These are phyloP conservation scores for Yamadazyma tumulicola DNA, from an alignment of 805 yeast species.

Conservation along the genomic window DNA sequence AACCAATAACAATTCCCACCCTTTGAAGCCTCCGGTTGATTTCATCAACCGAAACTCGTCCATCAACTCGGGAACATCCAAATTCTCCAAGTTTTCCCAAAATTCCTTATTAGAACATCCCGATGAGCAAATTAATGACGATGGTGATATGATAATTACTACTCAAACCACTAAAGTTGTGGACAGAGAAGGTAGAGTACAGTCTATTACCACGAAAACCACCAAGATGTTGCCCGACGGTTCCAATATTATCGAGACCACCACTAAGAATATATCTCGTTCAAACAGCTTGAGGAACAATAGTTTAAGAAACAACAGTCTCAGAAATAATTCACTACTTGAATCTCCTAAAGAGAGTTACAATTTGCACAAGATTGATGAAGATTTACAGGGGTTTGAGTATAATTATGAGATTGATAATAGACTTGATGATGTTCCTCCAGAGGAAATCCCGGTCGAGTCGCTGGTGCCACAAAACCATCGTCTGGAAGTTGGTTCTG, in stretches of 20 bases:
- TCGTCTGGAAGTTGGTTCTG: no score
- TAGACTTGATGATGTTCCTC: not conserved
- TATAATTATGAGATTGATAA: constrained; percentile 37
- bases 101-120: not conserved
- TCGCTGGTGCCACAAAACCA: no score
- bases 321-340: constrained; percentile 3
- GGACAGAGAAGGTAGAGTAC: constrained; percentile 38
- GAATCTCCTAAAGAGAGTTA: constrained; percentile 11
- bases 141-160: constrained; percentile 27
- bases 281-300: constrained; percentile 27
- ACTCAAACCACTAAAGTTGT: constrained; percentile 41
- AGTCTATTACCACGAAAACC: constrained; percentile 38
- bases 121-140: constrained; percentile 10
- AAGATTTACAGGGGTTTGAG: constrained; percentile 41
- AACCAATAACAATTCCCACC: not conserved
- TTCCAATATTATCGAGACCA: constrained; percentile 40
- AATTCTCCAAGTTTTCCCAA: constrained; percentile 8
- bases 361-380: constrained; percentile 38
- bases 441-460: no score
- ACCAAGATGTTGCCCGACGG: constrained; percentile 39
- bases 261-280: constrained; percentile 38
- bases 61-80: constrained; percentile 12
- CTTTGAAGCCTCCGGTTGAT: not conserved
- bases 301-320: constrained; percentile 15
- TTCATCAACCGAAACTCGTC: not conserved